These are phyloP conservation scores for Trichocomaceae sp. DNA, from an alignment of 2,329 filamentous ascomycete genomes.

Conservation along the genomic window DNA sequence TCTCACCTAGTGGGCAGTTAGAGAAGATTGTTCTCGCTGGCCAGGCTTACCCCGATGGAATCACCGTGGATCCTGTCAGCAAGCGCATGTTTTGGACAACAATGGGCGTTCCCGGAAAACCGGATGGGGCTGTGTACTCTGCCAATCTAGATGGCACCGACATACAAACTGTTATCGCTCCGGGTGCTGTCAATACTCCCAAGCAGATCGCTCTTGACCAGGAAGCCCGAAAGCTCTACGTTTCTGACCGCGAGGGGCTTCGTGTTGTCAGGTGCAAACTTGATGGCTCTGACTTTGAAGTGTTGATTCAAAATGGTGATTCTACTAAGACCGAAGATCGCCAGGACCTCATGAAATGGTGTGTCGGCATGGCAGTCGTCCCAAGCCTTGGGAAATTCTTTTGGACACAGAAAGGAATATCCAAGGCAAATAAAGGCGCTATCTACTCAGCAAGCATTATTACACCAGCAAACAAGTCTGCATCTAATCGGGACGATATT, in stretches of 20 bases:
- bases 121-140: slow-evolving; percentile 41
- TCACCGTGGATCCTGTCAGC: slow-evolving; percentile 1
- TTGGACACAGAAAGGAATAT: slow-evolving; percentile 55
- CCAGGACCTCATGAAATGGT: slow-evolving; percentile 41
- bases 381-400: slow-evolving; percentile 43
- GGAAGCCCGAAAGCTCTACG: slow-evolving; percentile 29
- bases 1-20: not conserved
- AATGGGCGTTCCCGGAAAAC: slow-evolving; percentile 40
- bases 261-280: slow-evolving; percentile 30
- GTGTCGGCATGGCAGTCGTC: slow-evolving; percentile 51
- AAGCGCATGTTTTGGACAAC: slow-evolving; percentile 46
- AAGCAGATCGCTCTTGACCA: slow-evolving; percentile 36
- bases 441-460: slow-evolving; percentile 48
- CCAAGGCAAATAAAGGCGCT: slow-evolving; percentile 46
- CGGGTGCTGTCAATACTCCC: slow-evolving; percentile 45
- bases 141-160: slow-evolving; percentile 47
- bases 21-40: not conserved
- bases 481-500: slow-evolving; percentile 38
- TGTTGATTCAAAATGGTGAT: slow-evolving; percentile 36
- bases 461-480: slow-evolving; percentile 26
- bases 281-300: slow-evolving; percentile 30
- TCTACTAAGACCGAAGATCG: slow-evolving; percentile 18
- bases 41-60: not conserved
- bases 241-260: slow-evolving; percentile 41
- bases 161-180: slow-evolving; percentile 37